Conservation (phyloP, 371 early-diverging fungal genomes). For the Mortierella sp. region DNA sequence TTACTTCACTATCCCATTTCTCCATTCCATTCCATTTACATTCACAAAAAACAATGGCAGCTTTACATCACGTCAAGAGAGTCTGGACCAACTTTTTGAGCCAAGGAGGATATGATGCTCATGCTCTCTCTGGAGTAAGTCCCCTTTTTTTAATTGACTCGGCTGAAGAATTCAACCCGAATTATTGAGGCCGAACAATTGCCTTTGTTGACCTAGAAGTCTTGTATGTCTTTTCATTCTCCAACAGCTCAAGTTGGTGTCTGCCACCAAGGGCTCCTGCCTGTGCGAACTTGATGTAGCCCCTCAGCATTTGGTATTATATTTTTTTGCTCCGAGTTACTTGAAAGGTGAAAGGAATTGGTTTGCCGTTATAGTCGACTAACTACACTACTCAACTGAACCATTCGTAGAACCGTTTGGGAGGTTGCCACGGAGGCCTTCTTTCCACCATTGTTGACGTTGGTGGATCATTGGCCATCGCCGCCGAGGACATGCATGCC, state of each 20-base stretch:
- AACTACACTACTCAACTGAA: background rate
- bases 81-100: slow-evolving; percentile 49
- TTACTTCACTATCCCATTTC: background rate
- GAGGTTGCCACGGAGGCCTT: slow-evolving; percentile 73
- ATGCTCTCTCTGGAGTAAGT: slow-evolving; percentile 50
- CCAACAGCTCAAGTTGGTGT: slow-evolving; percentile 62
- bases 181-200: background rate
- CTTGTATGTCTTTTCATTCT: background rate
- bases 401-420: slow-evolving; percentile 67
- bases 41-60: slow-evolving; percentile 28
- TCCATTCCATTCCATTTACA: background rate
- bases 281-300: slow-evolving; percentile 66
- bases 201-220: background rate
- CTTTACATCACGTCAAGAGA: slow-evolving; percentile 46
- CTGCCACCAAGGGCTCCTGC: slow-evolving; percentile 60
- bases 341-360: background rate
- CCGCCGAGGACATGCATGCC: slow-evolving; percentile 68
- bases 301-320: slow-evolving; percentile 67
- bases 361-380: background rate
- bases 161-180: too few relatives aligned
- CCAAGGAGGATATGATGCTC: slow-evolving; percentile 50
- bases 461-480: slow-evolving; percentile 74
- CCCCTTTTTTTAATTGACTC: background rate
- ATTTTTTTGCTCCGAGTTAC: background rate
- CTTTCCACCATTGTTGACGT: slow-evolving; percentile 73